phyloP scores from a whole-genome alignment of 208 protist genomes.

The Leishmania mexicana region DNA sequence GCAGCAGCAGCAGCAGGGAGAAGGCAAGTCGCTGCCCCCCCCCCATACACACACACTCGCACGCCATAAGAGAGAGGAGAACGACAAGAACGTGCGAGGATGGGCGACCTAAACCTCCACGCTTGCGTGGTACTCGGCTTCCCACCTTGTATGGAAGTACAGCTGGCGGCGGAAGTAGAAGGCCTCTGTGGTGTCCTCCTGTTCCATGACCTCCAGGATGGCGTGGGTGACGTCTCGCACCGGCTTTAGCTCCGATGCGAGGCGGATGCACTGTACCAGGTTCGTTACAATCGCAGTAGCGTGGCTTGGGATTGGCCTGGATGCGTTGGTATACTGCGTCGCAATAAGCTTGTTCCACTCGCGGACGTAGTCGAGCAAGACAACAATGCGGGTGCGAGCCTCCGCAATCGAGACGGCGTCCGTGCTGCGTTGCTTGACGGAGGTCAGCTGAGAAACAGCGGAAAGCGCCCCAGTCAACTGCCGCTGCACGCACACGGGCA shows the following conservation, averaged over 20 bases:
- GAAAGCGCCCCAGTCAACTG: conserved; percentile 72
- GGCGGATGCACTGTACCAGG: conserved; percentile 71
- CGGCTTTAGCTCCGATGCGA: conserved; percentile 72
- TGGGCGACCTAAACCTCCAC: conserved; percentile 33
- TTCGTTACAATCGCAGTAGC: conserved; percentile 78
- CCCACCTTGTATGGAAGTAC: conserved; percentile 80
- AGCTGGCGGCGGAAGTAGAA: conserved; percentile 83
- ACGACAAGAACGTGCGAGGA: neutral
- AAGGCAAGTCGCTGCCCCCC: neutral
- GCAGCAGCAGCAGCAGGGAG: neutral
- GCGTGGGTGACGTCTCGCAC: conserved; percentile 70
- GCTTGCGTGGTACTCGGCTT: conserved; percentile 69
- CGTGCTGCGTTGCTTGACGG: conserved; percentile 53
- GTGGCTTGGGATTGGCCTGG: conserved; percentile 37
- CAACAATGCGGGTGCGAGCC: conserved; percentile 27
- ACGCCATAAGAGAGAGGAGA: neutral
- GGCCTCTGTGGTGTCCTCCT: conserved; percentile 32
- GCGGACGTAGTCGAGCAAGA: conserved; percentile 54
- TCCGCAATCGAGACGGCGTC: conserved; percentile 10
- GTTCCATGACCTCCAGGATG: conserved; percentile 43
- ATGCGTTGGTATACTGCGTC: conserved; percentile 20
- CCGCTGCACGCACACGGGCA: conserved; percentile 50
- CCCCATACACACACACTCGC: neutral
- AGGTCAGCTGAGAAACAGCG: conserved; percentile 69
- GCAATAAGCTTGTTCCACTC: conserved; percentile 45